These are phyloP conservation scores for Dryadomyces quercivorus DNA, from an alignment of 2,329 filamentous ascomycete species.

Conservation along the genomic window DNA sequence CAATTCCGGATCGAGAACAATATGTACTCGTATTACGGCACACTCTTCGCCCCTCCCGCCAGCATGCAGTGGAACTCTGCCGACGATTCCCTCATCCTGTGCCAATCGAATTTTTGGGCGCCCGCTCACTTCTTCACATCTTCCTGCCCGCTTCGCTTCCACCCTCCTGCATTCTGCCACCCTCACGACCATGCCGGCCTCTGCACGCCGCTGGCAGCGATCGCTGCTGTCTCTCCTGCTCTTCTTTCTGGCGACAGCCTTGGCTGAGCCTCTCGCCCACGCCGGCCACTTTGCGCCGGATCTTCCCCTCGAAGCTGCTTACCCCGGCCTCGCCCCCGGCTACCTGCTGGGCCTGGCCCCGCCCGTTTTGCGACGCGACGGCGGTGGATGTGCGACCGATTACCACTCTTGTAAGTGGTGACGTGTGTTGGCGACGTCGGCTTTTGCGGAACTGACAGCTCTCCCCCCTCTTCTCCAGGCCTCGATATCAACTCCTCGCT, in stretches of 20 bases:
- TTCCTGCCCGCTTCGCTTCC: background rate
- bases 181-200: background rate
- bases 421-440: no score
- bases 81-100: background rate
- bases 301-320: background rate
- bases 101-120: background rate
- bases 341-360: constrained; percentile 3
- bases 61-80: background rate
- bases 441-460: background rate
- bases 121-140: background rate
- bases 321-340: background rate
- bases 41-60: background rate
- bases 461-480: constrained; percentile 10
- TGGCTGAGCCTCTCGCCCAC: background rate
- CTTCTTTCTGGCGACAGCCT: background rate
- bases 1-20: background rate
- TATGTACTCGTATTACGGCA: background rate
- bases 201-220: no score
- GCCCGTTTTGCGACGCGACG: constrained; percentile 6
- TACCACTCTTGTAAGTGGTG: constrained; percentile 10
- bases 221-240: background rate
- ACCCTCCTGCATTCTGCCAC: background rate
- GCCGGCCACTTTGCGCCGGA: background rate
- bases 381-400: constrained; percentile 5
- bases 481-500: constrained; percentile 16